Conservation (phyloP, 2,329 filamentous ascomycete genomes). For the Clonostachys rosea region DNA sequence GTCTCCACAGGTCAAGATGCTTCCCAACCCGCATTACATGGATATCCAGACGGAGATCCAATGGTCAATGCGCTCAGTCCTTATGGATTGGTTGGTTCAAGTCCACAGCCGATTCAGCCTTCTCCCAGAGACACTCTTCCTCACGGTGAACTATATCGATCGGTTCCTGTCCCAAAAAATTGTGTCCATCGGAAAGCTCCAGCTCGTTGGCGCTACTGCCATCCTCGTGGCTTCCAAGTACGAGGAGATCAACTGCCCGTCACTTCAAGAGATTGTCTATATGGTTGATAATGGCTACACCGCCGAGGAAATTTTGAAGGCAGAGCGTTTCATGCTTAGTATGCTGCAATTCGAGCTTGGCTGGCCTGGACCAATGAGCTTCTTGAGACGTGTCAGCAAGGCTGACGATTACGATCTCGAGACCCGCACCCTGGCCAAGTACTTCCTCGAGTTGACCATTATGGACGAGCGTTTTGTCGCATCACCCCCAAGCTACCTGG, state of each 20-base stretch:
- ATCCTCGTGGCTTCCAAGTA: slow-evolving; percentile 97
- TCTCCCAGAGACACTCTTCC: slow-evolving; percentile 90
- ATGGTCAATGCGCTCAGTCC: slow-evolving; percentile 96
- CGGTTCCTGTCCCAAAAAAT: slow-evolving; percentile 93
- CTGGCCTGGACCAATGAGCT: slow-evolving; percentile 99
- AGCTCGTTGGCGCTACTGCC: slow-evolving; percentile 92
- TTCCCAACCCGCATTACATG: slow-evolving; percentile 94
- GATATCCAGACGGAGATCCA: slow-evolving; percentile 94
- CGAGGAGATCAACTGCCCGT: slow-evolving; percentile 97
- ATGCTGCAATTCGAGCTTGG: slow-evolving; percentile 95
- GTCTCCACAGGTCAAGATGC: slow-evolving; percentile 60
- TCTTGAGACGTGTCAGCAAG: slow-evolving; percentile 94
- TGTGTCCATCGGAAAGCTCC: slow-evolving; percentile 89
- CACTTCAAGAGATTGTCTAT: slow-evolving; percentile 91
- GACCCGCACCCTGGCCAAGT: slow-evolving; percentile 92
- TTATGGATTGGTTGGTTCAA: slow-evolving; percentile 98
- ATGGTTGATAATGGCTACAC: slow-evolving; percentile 96
- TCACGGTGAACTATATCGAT: slow-evolving; percentile 95
- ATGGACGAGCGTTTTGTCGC: slow-evolving; percentile 98
- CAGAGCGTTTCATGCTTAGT: slow-evolving; percentile 95
- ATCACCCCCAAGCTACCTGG: slow-evolving; percentile 82
- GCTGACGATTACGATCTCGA: slow-evolving; percentile 97
- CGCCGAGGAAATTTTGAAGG: slow-evolving; percentile 89
- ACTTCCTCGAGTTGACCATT: slow-evolving; percentile 92
- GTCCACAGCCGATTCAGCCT: slow-evolving; percentile 90